phyloP scores from a whole-genome alignment of 495 filamentous ascomycete genomes.

The Evansstolkia leycettana region DNA sequence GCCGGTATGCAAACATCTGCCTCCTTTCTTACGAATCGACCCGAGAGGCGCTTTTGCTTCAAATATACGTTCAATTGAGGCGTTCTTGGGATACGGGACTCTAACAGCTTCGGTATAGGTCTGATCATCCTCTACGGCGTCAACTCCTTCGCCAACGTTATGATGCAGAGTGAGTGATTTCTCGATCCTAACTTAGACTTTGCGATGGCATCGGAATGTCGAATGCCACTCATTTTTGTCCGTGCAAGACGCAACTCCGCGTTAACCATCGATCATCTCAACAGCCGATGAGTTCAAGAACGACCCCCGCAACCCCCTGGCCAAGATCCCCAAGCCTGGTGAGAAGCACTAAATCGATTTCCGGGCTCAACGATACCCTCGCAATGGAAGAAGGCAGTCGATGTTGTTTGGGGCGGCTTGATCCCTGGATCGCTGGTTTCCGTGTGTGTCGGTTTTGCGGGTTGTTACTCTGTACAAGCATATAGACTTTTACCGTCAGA shows the following conservation, averaged over 20 bases:
- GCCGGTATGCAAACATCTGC: slow-evolving; percentile 57
- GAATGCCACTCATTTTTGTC: neutral
- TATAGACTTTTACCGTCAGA: slow-evolving; percentile 30
- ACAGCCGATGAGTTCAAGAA: slow-evolving; percentile 87
- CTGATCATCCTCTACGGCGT: slow-evolving; percentile 76
- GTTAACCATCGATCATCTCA: neutral
- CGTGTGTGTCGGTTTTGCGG: slow-evolving; percentile 17
- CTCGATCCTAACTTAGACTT: neutral
- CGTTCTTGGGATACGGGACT: slow-evolving; percentile 6
- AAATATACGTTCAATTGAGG: slow-evolving; percentile 2
- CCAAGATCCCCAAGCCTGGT: slow-evolving; percentile 36
- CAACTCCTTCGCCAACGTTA: slow-evolving; percentile 57
- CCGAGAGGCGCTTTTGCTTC: neutral
- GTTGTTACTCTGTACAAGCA: slow-evolving; percentile 31
- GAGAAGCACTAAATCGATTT: slow-evolving; percentile 24
- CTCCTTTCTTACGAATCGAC: neutral
- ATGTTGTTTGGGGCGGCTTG: slow-evolving; percentile 8
- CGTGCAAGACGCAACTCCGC: no score
- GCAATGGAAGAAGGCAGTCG: slow-evolving; percentile 5
- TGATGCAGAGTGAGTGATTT: slow-evolving; percentile 57
- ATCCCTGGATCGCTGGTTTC: slow-evolving; percentile 12
- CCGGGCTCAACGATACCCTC: slow-evolving; percentile 3
- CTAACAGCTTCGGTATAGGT: slow-evolving; percentile 41
- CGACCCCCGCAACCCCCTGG: slow-evolving; percentile 81
- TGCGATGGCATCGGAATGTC: neutral